A percentile compares a stretch with the other conserved stretches of the same genome.
Evolutionary conservation across 768 basidiomycete genomes (phyloP).

Genomic region (Lanmaoa rubissima): DNA sequence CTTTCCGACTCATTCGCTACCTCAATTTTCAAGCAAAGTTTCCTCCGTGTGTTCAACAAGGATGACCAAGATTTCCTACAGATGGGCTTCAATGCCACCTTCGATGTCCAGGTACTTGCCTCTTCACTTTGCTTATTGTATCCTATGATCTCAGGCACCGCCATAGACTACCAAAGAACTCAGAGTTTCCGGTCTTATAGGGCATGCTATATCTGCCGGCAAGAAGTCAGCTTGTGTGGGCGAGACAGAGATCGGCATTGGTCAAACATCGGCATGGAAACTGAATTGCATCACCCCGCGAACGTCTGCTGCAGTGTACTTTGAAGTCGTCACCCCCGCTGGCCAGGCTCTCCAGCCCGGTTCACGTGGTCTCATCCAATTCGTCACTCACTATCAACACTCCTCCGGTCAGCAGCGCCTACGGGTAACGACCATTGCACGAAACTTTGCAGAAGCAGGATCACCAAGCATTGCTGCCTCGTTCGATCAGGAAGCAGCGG

Average conservation of each 20-base stretch:
- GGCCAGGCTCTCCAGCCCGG: slow-evolving; percentile 89
- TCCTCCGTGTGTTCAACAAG: slow-evolving; percentile 89
- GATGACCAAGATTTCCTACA: slow-evolving; percentile 88
- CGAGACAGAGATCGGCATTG: slow-evolving; percentile 98
- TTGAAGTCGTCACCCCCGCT: slow-evolving; percentile 97
- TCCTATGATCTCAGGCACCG: slow-evolving; percentile 1
- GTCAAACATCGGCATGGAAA: slow-evolving; percentile 98
- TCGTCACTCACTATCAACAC: slow-evolving; percentile 98
- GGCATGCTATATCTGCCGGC: slow-evolving; percentile 94
- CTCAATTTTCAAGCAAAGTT: slow-evolving; percentile 98
- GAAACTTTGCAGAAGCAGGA: slow-evolving; percentile 97
- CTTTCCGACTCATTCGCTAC: slow-evolving; percentile 96
- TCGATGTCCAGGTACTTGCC: slow-evolving; percentile 83
- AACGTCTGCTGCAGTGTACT: slow-evolving; percentile 90
- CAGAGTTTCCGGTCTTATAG: slow-evolving; percentile 96
- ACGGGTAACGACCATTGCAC: slow-evolving; percentile 97
- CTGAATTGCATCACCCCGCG: slow-evolving; percentile 86
- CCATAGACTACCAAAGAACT: slow-evolving; percentile 94
- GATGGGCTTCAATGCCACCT: slow-evolving; percentile 99
- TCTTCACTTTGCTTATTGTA: background rate
- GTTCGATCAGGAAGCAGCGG: slow-evolving; percentile 97
- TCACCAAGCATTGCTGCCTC: slow-evolving; percentile 89
- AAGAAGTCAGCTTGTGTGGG: slow-evolving; percentile 97
- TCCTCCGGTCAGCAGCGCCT: slow-evolving; percentile 92
- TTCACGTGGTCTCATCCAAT: slow-evolving; percentile 93